These are phyloP conservation scores for Neurospora sp. DNA, from an alignment of 495 filamentous ascomycete genomes.

Conservation along the genomic window DNA sequence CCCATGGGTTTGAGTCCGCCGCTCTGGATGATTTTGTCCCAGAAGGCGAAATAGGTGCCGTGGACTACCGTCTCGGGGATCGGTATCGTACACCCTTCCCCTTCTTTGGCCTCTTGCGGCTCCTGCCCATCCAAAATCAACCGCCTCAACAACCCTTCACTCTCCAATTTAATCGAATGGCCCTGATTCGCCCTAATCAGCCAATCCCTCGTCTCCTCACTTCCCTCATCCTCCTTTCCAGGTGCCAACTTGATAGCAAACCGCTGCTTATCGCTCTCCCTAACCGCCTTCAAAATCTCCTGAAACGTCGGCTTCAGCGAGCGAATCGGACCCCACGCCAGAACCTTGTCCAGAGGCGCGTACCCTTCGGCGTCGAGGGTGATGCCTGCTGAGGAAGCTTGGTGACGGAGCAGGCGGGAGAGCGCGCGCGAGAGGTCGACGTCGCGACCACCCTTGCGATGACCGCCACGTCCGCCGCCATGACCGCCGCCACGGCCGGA, in stretches of 20 bases:
- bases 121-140: slow-evolving; percentile 40
- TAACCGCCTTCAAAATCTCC: slow-evolving; percentile 64
- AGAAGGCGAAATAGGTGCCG: slow-evolving; percentile 73
- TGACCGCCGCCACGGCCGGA: neutral
- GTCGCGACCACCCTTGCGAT: slow-evolving; percentile 36
- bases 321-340: slow-evolving; percentile 59
- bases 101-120: slow-evolving; percentile 13
- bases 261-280: slow-evolving; percentile 78
- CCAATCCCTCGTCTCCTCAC: slow-evolving; percentile 52
- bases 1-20: slow-evolving; percentile 75
- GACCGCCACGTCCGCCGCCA: slow-evolving; percentile 16
- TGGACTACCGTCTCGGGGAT: slow-evolving; percentile 66
- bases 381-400: slow-evolving; percentile 68
- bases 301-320: slow-evolving; percentile 59
- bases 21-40: slow-evolving; percentile 56
- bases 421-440: slow-evolving; percentile 72
- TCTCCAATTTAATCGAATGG: slow-evolving; percentile 64
- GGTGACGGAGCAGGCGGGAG: slow-evolving; percentile 71
- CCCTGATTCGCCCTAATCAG: slow-evolving; percentile 94
- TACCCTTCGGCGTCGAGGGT: slow-evolving; percentile 70
- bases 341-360: slow-evolving; percentile 63
- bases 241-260: slow-evolving; percentile 44
- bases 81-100: slow-evolving; percentile 1
- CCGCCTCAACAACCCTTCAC: slow-evolving; percentile 55
- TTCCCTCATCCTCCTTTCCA: slow-evolving; percentile 18